Conservation (phyloP, 192 early-diverging fungal species). For the Gigaspora rosea region DNA sequence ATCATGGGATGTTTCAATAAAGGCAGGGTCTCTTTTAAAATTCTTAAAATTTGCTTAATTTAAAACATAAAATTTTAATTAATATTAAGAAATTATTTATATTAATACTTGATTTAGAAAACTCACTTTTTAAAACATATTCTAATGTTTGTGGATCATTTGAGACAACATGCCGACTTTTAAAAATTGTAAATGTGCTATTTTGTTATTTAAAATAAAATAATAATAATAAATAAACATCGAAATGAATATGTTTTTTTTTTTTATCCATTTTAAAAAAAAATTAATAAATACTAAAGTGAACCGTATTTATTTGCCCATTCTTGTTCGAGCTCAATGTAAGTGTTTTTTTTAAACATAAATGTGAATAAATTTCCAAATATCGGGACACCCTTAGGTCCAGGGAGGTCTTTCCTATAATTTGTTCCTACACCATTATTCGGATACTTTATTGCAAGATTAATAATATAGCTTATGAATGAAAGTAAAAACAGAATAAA, state of each 20-base stretch:
- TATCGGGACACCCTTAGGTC: conserved; percentile 36
- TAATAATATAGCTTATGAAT: neutral
- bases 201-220: conserved; percentile 20
- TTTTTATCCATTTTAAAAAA: neutral
- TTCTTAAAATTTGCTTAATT: conserved; percentile 41
- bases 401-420: conserved; percentile 35
- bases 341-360: neutral
- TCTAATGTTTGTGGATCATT: conserved; percentile 39
- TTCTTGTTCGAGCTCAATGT: neutral
- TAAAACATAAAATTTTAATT: neutral
- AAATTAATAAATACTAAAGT: neutral
- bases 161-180: conserved; percentile 37
- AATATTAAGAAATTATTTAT: neutral
- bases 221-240: no score
- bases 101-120: neutral
- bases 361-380: conserved; percentile 38
- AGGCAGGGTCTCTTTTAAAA: conserved; percentile 37
- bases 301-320: neutral
- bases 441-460: conserved; percentile 39
- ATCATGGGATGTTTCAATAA: conserved; percentile 31
- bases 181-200: conserved; percentile 38
- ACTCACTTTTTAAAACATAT: conserved; percentile 39
- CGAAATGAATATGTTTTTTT: neutral
- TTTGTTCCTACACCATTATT: conserved; percentile 37
- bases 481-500: no score